A percentile compares a stretch with the other conserved stretches of the same genome.
Evolutionary conservation across 805 yeast species (phyloP).

Genomic region (Saccharomycopsis capsularis): DNA sequence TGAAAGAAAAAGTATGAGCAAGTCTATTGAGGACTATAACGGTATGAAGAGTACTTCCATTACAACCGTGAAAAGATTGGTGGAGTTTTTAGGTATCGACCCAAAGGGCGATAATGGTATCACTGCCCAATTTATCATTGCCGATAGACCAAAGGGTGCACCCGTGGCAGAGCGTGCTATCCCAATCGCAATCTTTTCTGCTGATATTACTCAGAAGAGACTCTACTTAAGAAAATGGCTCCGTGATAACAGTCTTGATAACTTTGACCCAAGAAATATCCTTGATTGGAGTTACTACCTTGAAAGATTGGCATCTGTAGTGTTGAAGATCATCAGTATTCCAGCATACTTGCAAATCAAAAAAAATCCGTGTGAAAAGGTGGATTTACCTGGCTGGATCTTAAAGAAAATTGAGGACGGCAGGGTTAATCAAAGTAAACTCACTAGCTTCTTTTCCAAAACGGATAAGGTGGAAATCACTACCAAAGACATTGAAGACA

Average conservation of each 20-base stretch:
- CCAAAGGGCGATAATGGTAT: constrained; percentile 96
- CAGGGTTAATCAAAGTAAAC: constrained; percentile 63
- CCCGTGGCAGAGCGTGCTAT: constrained; percentile 95
- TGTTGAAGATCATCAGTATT: constrained; percentile 90
- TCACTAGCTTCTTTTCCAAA: constrained; percentile 50
- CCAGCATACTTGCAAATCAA: constrained; percentile 95
- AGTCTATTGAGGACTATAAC: constrained; percentile 81
- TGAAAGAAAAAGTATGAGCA: constrained; percentile 94
- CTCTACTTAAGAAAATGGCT: constrained; percentile 82
- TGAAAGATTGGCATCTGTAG: constrained; percentile 85
- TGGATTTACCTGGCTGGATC: constrained; percentile 92
- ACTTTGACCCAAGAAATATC: constrained; percentile 81
- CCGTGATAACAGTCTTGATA: constrained; percentile 63
- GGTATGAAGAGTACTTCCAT: constrained; percentile 90
- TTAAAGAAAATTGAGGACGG: constrained; percentile 50
- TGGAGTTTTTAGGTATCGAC: constrained; percentile 91
- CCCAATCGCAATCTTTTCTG: constrained; percentile 92
- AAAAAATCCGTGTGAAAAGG: constrained; percentile 88
- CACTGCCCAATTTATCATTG: constrained; percentile 89
- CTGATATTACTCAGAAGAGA: constrained; percentile 65
- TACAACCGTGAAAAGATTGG: constrained; percentile 88
- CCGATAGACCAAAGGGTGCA: constrained; percentile 72
- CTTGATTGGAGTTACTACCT: constrained; percentile 92
- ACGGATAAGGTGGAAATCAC: constrained; percentile 35
- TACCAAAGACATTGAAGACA: constrained; percentile 67